Evolutionary conservation across 257 asterid species (phyloP), one percentile per base, ranked within the genome.

Genomic region (Plantago elongata): DNA sequence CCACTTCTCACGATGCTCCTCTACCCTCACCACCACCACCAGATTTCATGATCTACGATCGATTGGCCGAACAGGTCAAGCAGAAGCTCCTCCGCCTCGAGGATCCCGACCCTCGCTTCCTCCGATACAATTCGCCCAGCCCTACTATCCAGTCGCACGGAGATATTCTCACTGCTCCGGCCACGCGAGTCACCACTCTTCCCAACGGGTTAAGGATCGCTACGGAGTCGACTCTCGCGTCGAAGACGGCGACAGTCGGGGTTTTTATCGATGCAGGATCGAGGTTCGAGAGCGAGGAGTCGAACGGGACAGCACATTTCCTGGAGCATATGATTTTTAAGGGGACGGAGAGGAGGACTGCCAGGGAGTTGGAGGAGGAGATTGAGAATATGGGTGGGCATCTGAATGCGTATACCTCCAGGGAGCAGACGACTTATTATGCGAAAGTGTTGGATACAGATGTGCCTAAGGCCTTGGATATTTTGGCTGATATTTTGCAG

Each of bases 351-450:
- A 83, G 61, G 77, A 75, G 97, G 66, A 66, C 60, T 1, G 83
- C 95, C 37, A 77, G 89, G 68, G 77, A 66, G 1, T 64, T 93
- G 82, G 97, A 93, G 81, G 96, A 93, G 82, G 96, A 89, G 81
- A 83, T 92, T 81, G 99, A 92, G 86, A 84, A 89, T 70, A 86
- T 92, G 86, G 99, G 97, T 1, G 97, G 96, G 5, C 99, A 89
- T 81, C 76, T 86, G 84, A 89, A 92, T 77, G 99, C 97, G 22
- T 92, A 89, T 42, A 93, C 97, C 51, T 83, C 94, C 22, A 80
- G 99, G 58, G 99, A 93, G 69, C 99, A 93, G 81, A 93, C 99
- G 1, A 79, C 96, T 0, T 93, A 84, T 63, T 87, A 84, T 34
- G 99, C 99, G 0, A 93, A 93, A 62, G 96, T 89, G 57, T 54